Evolutionary conservation across 768 basidiomycete genomes (phyloP).

Genomic region (Pholiota molesta): DNA sequence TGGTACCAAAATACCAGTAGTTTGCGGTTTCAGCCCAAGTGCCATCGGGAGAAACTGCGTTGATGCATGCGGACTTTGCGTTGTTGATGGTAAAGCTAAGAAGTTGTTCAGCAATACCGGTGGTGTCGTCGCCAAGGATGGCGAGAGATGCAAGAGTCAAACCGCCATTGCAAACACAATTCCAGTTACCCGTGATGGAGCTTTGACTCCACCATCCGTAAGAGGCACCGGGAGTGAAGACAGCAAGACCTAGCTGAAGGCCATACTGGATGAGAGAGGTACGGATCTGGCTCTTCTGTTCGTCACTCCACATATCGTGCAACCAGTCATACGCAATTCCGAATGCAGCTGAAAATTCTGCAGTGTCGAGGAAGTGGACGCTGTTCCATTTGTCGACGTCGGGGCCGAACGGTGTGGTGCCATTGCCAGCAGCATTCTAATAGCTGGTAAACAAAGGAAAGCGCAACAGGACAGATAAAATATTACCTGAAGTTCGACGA

Average conservation of each 20-base stretch:
- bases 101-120: conserved; percentile 67
- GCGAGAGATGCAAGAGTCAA: conserved; percentile 89
- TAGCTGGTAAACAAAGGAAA: not conserved
- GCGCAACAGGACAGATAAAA: not conserved
- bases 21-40: conserved; percentile 94
- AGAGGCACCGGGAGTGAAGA: conserved; percentile 42
- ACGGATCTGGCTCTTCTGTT: conserved; percentile 72
- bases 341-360: conserved; percentile 88
- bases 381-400: conserved; percentile 80
- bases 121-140: conserved; percentile 82
- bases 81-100: conserved; percentile 72
- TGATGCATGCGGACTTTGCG: conserved; percentile 76
- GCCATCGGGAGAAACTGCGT: conserved; percentile 68
- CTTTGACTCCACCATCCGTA: conserved; percentile 79
- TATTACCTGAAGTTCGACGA: conserved; percentile 76
- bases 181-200: conserved; percentile 90
- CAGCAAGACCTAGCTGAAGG: conserved; percentile 63
- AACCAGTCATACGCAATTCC: conserved; percentile 97
- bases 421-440: conserved; percentile 78
- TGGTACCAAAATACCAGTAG: conserved; percentile 96
- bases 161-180: conserved; percentile 94
- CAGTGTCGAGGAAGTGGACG: conserved; percentile 88
- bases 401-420: conserved; percentile 66
- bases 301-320: conserved; percentile 77
- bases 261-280: conserved; percentile 79